Base-by-base conservation (phyloP, 306 rosid species). In the Coriaria nepalensis region DNA sequence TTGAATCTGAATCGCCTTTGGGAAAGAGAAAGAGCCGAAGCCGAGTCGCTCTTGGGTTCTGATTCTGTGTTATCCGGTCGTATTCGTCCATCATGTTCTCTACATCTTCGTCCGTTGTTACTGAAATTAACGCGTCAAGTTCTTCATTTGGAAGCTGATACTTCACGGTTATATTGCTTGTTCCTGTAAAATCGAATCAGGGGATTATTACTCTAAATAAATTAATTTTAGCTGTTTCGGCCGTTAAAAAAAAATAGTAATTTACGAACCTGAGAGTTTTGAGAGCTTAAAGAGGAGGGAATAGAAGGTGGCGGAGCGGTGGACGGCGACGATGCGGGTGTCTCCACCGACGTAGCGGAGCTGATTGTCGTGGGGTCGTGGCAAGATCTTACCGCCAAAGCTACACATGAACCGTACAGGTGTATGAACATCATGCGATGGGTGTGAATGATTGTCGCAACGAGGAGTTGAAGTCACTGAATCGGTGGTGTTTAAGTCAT, bases 61-160 rank as follows among this genome's bases (percentile, higher is more conserved):
- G 93, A 47, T 71, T 92, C 56, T 56, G 87, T 60, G 75, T 49
- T 4, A 79, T 12, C 46, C 98, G 82, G 59, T 85, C 98, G 62
- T 75, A 85, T 65, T 92, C 98, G 13, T 92, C 98, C 62, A 92
- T 77, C 98, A 92, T 92, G 76, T 92, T 92, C 60, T 92, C 98
- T 13, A 92, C 96, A 50, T 92, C 98, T 35, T 92, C 98, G 35
- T 92, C 98, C 8, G 94, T 77, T 8, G 87, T 60, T 0, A 92
- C 94, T 0, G 98, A 77, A 52, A 92, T 92, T 73, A 92, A 63
- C 6, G 98, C 84, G 69, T 92, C 98, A 0, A 92, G 76, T 37
- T 92, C 98, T 70, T 92, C 98, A 54, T 77, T 92, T 12, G 98
- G 98, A 8, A 92, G 93, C 77, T 92, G 98, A 68, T 92, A 92